A percentile compares a stretch with the other conserved stretches of the same genome.
phyloP scores from a whole-genome alignment of 164 flowering plant species.

The Nymphaea colorata region DNA sequence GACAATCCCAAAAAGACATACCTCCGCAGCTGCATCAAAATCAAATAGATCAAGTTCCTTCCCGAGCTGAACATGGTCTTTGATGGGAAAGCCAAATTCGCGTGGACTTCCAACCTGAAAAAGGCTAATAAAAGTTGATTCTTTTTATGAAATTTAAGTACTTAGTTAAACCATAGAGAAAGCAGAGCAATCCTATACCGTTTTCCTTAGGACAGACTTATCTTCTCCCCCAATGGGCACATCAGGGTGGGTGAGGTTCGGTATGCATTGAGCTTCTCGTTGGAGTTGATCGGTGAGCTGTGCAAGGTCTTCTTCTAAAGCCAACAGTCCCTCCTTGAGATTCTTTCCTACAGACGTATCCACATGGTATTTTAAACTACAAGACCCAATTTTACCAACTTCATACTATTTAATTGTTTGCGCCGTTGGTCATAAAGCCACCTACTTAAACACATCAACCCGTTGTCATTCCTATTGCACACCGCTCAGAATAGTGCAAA shows the following conservation, averaged over 20 bases:
- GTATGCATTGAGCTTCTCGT: slow-evolving; percentile 74
- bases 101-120: slow-evolving; percentile 61
- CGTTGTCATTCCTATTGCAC: too few species aligned
- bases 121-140: slow-evolving; percentile 4
- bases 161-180: neutral
- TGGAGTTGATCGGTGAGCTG: slow-evolving; percentile 76
- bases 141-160: neutral
- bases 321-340: slow-evolving; percentile 52
- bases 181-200: slow-evolving; percentile 21
- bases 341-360: slow-evolving; percentile 45
- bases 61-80: slow-evolving; percentile 87
- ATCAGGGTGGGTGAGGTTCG: slow-evolving; percentile 89
- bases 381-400: too few species aligned
- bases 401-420: too few species aligned
- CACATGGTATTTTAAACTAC: neutral
- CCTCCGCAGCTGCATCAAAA: slow-evolving; percentile 95
- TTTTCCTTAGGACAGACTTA: slow-evolving; percentile 47
- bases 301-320: slow-evolving; percentile 66
- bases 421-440: too few species aligned
- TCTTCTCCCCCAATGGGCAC: slow-evolving; percentile 90
- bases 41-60: slow-evolving; percentile 84
- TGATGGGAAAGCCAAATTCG: slow-evolving; percentile 55
- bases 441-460: too few species aligned
- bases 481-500: too few species aligned
- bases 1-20: slow-evolving; percentile 13